Evolutionary conservation across 352 stramenopile genomes (phyloP).

Genomic region (Globisporangium splendens): DNA sequence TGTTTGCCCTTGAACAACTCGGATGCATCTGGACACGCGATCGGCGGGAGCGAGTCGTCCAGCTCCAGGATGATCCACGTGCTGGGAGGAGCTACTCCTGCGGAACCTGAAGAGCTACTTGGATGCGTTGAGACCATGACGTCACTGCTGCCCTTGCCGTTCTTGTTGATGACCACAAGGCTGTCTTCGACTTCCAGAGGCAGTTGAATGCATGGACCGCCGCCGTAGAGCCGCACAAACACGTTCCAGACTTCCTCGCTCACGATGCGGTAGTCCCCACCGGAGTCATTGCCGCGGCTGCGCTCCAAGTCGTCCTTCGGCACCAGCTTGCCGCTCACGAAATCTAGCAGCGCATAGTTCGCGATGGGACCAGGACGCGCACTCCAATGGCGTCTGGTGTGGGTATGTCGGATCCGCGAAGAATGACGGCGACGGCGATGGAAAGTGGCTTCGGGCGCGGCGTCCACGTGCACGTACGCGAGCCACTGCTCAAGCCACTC

Average conservation of each 20-base stretch:
- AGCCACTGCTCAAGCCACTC: constrained; percentile 67
- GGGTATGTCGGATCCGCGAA: constrained; percentile 5
- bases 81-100: background rate
- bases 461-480: constrained; percentile 56
- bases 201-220: constrained; percentile 57
- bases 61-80: constrained; percentile 57
- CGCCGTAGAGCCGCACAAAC: constrained; percentile 56
- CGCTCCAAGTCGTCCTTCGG: constrained; percentile 36
- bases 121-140: background rate
- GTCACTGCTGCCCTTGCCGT: background rate
- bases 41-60: constrained; percentile 29
- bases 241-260: constrained; percentile 67
- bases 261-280: constrained; percentile 57
- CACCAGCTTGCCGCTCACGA: constrained; percentile 57
- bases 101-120: constrained; percentile 1
- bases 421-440: constrained; percentile 2
- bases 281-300: constrained; percentile 31
- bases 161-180: background rate
- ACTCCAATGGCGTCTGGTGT: constrained; percentile 8
- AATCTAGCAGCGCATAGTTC: constrained; percentile 66
- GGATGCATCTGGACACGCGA: constrained; percentile 7
- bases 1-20: constrained; percentile 11
- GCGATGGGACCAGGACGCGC: constrained; percentile 48
- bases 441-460: constrained; percentile 12
- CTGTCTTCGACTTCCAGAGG: constrained; percentile 7